Percentiles rank a stretch among this genome's conserved stretches.
Evolutionary conservation across 2,329 filamentous ascomycete genomes (phyloP).

Genomic region (Penicillium sp.): DNA sequence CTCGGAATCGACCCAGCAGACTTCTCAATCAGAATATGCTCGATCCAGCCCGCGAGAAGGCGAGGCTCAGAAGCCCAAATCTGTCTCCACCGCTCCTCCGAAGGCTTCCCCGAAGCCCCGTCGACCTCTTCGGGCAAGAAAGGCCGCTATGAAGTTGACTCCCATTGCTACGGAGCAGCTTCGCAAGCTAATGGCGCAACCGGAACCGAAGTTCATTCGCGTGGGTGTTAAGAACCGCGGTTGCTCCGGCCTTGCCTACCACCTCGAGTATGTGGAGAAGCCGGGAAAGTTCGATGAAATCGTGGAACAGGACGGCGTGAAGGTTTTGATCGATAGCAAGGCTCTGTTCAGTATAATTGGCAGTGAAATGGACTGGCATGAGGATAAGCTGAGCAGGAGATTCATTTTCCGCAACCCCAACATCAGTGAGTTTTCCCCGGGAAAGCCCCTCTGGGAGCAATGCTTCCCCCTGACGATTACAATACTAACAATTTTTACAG

Average conservation of each 20-base stretch:
- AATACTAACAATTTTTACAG: conserved; percentile 54
- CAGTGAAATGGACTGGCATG: conserved; percentile 98
- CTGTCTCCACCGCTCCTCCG: conserved; percentile 44
- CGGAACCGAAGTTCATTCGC: conserved; percentile 89
- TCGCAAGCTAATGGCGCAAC: conserved; percentile 75
- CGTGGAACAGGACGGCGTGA: conserved; percentile 94
- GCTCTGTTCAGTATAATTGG: conserved; percentile 97
- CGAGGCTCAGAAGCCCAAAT: conserved; percentile 70
- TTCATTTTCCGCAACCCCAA: conserved; percentile 98
- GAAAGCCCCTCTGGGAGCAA: not conserved
- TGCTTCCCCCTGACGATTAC: not conserved
- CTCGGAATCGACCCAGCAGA: conserved; percentile 50
- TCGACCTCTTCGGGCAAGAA: conserved; percentile 76
- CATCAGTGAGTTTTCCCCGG: conserved; percentile 74
- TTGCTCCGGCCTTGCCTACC: conserved; percentile 90
- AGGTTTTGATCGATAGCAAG: conserved; percentile 95
- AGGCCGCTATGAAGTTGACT: conserved; percentile 88
- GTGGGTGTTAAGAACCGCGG: conserved; percentile 93
- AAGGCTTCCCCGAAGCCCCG: conserved; percentile 59
- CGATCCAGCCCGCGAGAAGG: conserved; percentile 61
- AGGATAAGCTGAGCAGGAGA: conserved; percentile 88
- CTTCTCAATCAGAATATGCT: conserved; percentile 38
- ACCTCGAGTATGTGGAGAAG: conserved; percentile 94
- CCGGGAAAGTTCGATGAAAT: conserved; percentile 85
- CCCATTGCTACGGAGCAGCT: conserved; percentile 79